Conservation (phyloP, 352 stramenopile genomes). For the Globisporangium apiculatum region DNA sequence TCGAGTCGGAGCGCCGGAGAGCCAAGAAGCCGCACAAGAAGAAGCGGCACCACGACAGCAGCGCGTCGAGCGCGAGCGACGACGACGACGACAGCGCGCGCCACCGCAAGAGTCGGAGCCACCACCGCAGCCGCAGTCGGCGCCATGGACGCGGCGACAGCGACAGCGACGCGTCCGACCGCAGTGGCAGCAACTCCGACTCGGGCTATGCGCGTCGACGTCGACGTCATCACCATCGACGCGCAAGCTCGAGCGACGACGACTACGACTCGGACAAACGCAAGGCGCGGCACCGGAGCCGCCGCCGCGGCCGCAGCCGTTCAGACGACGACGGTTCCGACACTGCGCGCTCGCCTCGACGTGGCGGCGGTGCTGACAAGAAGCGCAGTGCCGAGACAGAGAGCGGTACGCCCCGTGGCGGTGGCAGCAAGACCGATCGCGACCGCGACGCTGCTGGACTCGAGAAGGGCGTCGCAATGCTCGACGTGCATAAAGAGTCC, state of each 20-base stretch:
- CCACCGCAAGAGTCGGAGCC: conserved; percentile 23
- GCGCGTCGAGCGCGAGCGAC: conserved; percentile 45
- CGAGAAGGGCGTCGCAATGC: conserved; percentile 29
- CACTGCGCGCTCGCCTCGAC: conserved; percentile 19
- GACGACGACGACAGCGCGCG: conserved; percentile 49
- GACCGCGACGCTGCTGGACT: conserved; percentile 2
- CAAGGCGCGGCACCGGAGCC: conserved; percentile 8
- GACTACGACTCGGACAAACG: conserved; percentile 48
- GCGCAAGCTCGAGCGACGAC: conserved; percentile 43
- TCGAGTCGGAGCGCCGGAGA: conserved; percentile 13
- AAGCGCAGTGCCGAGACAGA: background rate
- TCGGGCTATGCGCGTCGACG: too few species aligned
- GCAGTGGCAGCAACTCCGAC: too few species aligned
- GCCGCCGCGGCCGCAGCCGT: conserved; percentile 25
- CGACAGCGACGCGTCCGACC: too few species aligned
- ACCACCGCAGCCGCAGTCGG: conserved; percentile 19
- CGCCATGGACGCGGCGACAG: conserved; percentile 22
- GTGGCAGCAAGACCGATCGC: background rate
- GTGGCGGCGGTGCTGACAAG: conserved; percentile 4
- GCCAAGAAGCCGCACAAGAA: conserved; percentile 46
- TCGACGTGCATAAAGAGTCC: conserved; percentile 20
- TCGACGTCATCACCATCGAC: too few species aligned
- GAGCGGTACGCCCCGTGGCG: background rate
- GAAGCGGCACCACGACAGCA: conserved; percentile 34
- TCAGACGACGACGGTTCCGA: conserved; percentile 24